Base-by-base conservation (phyloP, 106 monocot species). In the Dendrobium nobile region DNA sequence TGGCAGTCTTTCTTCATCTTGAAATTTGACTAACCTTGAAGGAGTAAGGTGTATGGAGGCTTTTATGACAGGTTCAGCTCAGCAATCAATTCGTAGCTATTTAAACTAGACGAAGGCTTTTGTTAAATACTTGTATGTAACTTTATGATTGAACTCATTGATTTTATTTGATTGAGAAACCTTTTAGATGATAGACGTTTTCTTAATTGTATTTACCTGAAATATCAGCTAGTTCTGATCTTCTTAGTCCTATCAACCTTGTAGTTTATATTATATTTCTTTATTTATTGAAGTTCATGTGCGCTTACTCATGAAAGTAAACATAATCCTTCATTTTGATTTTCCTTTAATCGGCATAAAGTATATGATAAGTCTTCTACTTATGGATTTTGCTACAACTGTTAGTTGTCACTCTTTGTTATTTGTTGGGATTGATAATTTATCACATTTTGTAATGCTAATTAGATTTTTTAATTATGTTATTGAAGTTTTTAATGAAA, bases 81-180 rank as follows among this genome's bases (percentile, higher is more conserved):
- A 42, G 9, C 17, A 10, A 73, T 73, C 73, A 5, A 10, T 41
- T 73, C 1, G 3, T 73, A 73, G 37, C 19, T 73, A 73, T 73
- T 73, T 73, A 42, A 42, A 18, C 41, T 42, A 41, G 33, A 41
- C 15, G 41, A 42, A 44, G 18, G 18, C 20, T 74, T 41, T 43
- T 74, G 74, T 44, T 44, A 10, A 44, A 44, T 74, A 44, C 74
- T 42, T 41, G 43, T 74, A 42, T 43, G 74, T 74, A 74, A 74
- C 26, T 44, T 74, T 20, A n/a, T 74, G 41, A n/a, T 74, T 43
- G 74, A 74, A 42, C 74, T 74, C n/a, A 44, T 44, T 74, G 33
- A 31, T 70, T 74, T 44, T 42, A 20, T 44, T 41, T 42, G 42
- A 28, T 74, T 41, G 37, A 11, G 15, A 37, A 70, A 16, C 43